These are phyloP conservation scores for Vaccinium vitisidaea DNA, from an alignment of 148 eudicot species.

Conservation along the genomic window DNA sequence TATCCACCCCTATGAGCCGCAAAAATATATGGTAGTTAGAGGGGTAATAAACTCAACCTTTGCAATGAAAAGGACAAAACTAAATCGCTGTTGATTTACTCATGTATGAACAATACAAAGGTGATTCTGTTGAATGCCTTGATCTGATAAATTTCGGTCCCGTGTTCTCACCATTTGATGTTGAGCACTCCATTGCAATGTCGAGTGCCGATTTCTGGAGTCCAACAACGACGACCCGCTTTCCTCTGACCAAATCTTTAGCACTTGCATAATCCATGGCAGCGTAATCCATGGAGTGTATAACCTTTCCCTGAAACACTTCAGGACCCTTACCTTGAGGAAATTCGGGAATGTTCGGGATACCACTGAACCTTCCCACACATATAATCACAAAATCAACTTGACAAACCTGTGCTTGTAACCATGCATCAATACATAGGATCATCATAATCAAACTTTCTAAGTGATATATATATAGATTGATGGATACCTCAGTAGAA, in stretches of 20 bases:
- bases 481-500: conserved; percentile 34
- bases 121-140: not conserved
- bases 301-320: conserved; percentile 54
- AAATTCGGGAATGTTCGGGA: conserved; percentile 65
- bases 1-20: conserved; percentile 32
- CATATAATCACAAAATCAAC: conserved; percentile 57
- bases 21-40: not conserved
- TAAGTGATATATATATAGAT: too few species aligned
- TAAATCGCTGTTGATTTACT: not conserved
- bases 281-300: conserved; percentile 65
- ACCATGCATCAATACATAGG: not conserved
- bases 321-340: conserved; percentile 50
- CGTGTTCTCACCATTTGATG: conserved; percentile 34
- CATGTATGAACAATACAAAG: not conserved
- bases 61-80: not conserved
- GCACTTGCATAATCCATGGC: conserved; percentile 40
- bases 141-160: not conserved
- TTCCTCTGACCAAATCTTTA: conserved; percentile 37
- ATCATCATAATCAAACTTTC: not conserved
- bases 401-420: conserved; percentile 31
- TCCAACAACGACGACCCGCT: conserved; percentile 59
- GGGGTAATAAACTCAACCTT: not conserved
- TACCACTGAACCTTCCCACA: conserved; percentile 51
- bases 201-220: conserved; percentile 63
- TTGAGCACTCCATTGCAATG: conserved; percentile 54